These are phyloP conservation scores for Fusarium xyrophilum DNA, from an alignment of 2,329 filamentous ascomycete species.

Conservation along the genomic window DNA sequence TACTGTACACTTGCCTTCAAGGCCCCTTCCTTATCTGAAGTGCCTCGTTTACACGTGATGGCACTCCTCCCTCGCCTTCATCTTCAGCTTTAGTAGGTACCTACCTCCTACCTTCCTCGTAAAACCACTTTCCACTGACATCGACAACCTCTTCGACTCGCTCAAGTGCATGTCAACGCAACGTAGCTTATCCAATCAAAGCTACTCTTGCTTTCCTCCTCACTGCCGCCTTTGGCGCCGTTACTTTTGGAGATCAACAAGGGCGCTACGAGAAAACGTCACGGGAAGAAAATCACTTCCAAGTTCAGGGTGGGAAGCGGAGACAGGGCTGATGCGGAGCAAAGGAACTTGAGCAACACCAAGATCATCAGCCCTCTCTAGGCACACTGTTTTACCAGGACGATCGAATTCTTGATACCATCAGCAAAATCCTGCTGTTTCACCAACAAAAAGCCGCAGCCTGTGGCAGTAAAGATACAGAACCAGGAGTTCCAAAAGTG, in stretches of 20 bases:
- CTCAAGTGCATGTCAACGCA: neutral
- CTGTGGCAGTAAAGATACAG: neutral
- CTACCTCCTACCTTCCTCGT: neutral
- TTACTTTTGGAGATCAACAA: constrained; percentile 29
- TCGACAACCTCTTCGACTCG: neutral
- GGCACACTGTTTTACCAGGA: neutral
- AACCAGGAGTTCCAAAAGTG: constrained; percentile 3
- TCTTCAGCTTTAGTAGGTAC: neutral
- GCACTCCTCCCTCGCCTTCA: neutral
- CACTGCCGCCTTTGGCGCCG: constrained; percentile 33
- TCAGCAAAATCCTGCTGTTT: neutral
- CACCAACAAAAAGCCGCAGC: neutral
- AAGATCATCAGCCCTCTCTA: constrained; percentile 1
- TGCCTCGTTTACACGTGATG: neutral
- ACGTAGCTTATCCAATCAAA: constrained; percentile 21
- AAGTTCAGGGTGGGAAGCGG: constrained; percentile 27
- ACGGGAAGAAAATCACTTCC: constrained; percentile 24
- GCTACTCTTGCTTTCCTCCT: constrained; percentile 6
- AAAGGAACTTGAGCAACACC: constrained; percentile 31
- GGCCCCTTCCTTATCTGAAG: constrained; percentile 9
- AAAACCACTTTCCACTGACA: neutral
- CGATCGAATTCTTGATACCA: neutral
- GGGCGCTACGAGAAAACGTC: constrained; percentile 15
- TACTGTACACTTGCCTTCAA: neutral
- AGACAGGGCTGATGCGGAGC: constrained; percentile 34